These are phyloP conservation scores for Phytophthora syringae DNA, from an alignment of 352 stramenopile genomes.

Conservation along the genomic window DNA sequence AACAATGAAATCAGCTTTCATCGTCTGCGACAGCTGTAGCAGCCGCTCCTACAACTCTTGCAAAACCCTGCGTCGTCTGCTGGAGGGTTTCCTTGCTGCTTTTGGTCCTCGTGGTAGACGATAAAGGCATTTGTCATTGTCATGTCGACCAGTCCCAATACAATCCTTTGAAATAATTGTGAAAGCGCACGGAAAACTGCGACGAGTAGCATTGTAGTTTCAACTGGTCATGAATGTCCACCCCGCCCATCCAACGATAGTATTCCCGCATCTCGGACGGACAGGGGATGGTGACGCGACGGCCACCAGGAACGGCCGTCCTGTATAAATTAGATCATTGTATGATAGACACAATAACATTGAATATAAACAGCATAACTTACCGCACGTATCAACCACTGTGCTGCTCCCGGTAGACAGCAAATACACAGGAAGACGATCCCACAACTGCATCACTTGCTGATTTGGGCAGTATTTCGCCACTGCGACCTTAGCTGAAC, in stretches of 20 bases:
- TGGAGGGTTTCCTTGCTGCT: neutral
- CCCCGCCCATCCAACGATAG: slow-evolving; percentile 22
- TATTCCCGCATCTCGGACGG: slow-evolving; percentile 8
- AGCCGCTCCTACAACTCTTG: slow-evolving; percentile 12
- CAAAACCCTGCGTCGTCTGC: slow-evolving; percentile 15
- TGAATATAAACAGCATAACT: neutral
- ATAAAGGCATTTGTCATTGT: slow-evolving; percentile 29
- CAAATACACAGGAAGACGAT: slow-evolving; percentile 2
- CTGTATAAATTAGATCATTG: neutral
- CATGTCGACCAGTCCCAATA: slow-evolving; percentile 32
- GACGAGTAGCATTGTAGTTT: slow-evolving; percentile 25
- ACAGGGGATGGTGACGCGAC: neutral
- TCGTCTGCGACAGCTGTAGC: slow-evolving; percentile 4
- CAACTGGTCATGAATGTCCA: slow-evolving; percentile 27
- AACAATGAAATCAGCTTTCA: neutral
- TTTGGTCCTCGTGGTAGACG: slow-evolving; percentile 10
- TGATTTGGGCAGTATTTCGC: slow-evolving; percentile 6
- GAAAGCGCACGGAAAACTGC: slow-evolving; percentile 6
- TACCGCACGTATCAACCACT: neutral
- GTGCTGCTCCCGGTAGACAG: slow-evolving; percentile 3
- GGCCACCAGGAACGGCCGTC: slow-evolving; percentile 10
- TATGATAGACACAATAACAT: neutral
- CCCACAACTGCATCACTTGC: neutral
- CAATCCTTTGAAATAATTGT: slow-evolving; percentile 34
- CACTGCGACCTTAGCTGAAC: neutral